Evolutionary conservation across 2,329 filamentous ascomycete genomes (phyloP), one percentile per base, ranked within the genome.

Genomic region (Colletotrichum spinosum): DNA sequence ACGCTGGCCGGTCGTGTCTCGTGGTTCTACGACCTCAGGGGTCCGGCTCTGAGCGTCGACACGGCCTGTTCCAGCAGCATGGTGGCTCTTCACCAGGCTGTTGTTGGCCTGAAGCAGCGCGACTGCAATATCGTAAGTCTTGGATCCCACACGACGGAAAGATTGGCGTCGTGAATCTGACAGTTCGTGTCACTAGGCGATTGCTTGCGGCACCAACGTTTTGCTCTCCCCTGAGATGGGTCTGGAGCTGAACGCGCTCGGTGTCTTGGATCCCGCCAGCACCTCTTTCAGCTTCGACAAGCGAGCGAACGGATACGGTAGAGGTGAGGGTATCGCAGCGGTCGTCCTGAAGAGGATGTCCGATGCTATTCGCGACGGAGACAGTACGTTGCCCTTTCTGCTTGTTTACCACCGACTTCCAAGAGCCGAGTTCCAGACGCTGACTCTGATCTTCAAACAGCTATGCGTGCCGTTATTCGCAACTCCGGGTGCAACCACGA

Each of bases 271-370:
- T 45, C 55, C 55, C 2, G 45, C 37, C 11, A n/a, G 55, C 34
- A 25, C 37, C 45, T 58, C 55, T 4, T 41, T 42, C 9, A 51
- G 55, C 4, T 89, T 85, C 70, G 88, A 89, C 69, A 71, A 78
- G 9, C 79, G 80, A 3, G 89, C 86, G 12, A 84, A 86, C 65
- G 89, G 89, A 1, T 92, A 90, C 70, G 87, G 84, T 0, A 80
- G 88, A 41, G 88, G 88, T 1, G 89, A 92, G 70, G 89, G 88
- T 0, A 79, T 86, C 34, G 86, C 81, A 0, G 80, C 85, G 12
- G 73, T 91, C 1, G 70, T 90, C 3, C 70, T 91, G 50, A 91
- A 90, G 73, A 81, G 81, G 1, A 76, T 90, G 58, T 75, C 76
- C 1, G 72, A 81, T 55, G 73, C 72, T 15, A 49, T 49, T 25